Base-by-base conservation (phyloP, 805 yeast genomes). In the Kregervanrija fluxuum region DNA sequence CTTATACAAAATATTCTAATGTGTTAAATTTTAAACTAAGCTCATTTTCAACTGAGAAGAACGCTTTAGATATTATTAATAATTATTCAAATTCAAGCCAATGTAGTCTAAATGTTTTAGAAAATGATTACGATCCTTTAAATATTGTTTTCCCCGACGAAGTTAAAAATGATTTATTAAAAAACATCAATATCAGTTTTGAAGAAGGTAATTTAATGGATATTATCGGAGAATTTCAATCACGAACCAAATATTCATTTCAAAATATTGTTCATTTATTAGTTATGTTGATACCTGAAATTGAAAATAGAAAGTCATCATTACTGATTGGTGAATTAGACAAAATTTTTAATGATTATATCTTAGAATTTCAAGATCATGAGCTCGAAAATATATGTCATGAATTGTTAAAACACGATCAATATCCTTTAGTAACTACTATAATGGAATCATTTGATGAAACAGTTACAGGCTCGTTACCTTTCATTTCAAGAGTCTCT, bases 281-380 rank as follows among this genome's bases (percentile, higher is more conserved):
- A 17, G 40, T 49, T 13, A 37, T 47, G 12, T 37, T 41, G 4
- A 17, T 43, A 9, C 41, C 45, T 4, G 31, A 22, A 5, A 30
- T 48, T 12, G 32, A 28, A 22, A 10, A 41, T 22, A 5, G 33
- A 33, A 11, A 13, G 35, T 22, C 6, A 38, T 15, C 37, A 35
- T 35, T 13, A 35, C 11, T 31, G 30, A n/a, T 34, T 45, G 5
- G 10, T 49, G n/a, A 11, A 30, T 6, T 48, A 14, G 35, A 40
- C 12, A 38, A 37, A 1, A 33, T 47, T 28, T 47, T 50, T 11
- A 17, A 38, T 8, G 16, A 11, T 8, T 45, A 43, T n/a, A 47
- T 50, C 11, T 38, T 50, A 30, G 42, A 47, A 38, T 47, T 45
- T 33, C 50, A 50, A 41, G 49, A 47, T 33, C 42, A 45, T 13